Percentiles rank a stretch among this genome's conserved stretches.
Evolutionary conservation across 805 yeast genomes (phyloP).

Genomic region (Pichia cabralensis): DNA sequence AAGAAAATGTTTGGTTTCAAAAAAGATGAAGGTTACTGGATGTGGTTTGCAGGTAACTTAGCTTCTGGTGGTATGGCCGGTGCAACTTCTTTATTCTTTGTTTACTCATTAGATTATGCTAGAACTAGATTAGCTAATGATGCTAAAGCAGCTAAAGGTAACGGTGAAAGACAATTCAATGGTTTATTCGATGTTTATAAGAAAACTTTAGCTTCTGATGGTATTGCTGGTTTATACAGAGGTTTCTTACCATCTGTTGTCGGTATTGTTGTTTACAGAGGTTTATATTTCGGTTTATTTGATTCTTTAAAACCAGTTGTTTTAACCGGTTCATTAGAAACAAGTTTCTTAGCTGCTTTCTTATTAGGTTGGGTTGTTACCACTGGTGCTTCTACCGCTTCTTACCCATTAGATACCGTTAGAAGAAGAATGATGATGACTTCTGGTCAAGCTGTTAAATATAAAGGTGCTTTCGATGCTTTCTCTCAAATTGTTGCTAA

Average conservation of each 20-base stretch:
- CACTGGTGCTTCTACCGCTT: constrained; percentile 97
- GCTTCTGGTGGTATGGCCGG: constrained; percentile 99
- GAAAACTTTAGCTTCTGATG: constrained; percentile 91
- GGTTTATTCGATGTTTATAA: constrained; percentile 95
- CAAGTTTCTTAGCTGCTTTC: constrained; percentile 92
- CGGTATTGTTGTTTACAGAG: constrained; percentile 98
- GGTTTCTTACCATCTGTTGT: constrained; percentile 98
- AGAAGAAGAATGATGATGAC: constrained; percentile 99
- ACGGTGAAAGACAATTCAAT: constrained; percentile 91
- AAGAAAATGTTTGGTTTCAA: constrained; percentile 94
- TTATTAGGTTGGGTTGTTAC: constrained; percentile 95
- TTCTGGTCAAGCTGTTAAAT: constrained; percentile 96
- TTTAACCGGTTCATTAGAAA: constrained; percentile 89
- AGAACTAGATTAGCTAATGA: constrained; percentile 99
- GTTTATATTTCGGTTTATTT: constrained; percentile 96
- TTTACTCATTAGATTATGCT: constrained; percentile 95
- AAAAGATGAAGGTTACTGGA: constrained; percentile 88
- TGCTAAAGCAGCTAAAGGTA: constrained; percentile 70
- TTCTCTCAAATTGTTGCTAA: constrained; percentile 87
- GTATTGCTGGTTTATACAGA: constrained; percentile 98
- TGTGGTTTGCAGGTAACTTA: constrained; percentile 95
- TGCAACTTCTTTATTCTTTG: constrained; percentile 88
- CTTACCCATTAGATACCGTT: constrained; percentile 98
- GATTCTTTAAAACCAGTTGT: constrained; percentile 95
- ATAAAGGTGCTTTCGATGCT: constrained; percentile 91